These are phyloP conservation scores for Eremochloa ophiuroides DNA, from an alignment of 176 grass and related monocot genomes.

Conservation along the genomic window DNA sequence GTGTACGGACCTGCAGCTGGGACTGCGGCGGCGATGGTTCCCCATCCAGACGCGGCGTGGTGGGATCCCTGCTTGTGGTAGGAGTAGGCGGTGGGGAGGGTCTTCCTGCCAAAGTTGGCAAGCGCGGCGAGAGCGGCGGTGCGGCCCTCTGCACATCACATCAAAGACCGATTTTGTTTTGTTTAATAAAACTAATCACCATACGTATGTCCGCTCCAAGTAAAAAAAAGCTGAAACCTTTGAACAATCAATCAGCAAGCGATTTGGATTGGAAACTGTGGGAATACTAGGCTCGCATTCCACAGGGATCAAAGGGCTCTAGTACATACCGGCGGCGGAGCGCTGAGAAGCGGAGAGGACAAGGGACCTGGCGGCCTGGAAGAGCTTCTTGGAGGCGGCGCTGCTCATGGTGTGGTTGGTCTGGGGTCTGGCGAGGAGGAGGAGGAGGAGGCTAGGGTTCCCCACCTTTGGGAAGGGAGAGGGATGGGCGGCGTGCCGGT, in stretches of 20 bases:
- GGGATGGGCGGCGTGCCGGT: too few species aligned
- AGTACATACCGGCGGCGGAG: constrained; percentile 29
- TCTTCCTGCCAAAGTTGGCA: constrained; percentile 48
- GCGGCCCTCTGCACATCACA: constrained; percentile 43
- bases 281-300: not conserved
- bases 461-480: too few species aligned
- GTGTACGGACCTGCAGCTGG: constrained; percentile 57
- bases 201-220: too few species aligned
- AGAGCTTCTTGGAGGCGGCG: constrained; percentile 40
- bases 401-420: too few species aligned
- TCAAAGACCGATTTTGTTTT: not conserved
- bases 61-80: constrained; percentile 23
- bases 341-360: constrained; percentile 37
- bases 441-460: too few species aligned
- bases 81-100: constrained; percentile 45
- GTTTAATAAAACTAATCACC: too few species aligned
- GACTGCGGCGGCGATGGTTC: constrained; percentile 44
- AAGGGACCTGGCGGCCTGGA: constrained; percentile 45
- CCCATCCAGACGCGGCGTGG: constrained; percentile 42
- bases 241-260: not conserved
- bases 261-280: not conserved
- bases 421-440: too few species aligned
- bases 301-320: not conserved
- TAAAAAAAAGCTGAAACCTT: not conserved
- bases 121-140: constrained; percentile 52